Evolutionary conservation across 345 rosid genomes (phyloP).

Genomic region (Isatis tinctoria): DNA sequence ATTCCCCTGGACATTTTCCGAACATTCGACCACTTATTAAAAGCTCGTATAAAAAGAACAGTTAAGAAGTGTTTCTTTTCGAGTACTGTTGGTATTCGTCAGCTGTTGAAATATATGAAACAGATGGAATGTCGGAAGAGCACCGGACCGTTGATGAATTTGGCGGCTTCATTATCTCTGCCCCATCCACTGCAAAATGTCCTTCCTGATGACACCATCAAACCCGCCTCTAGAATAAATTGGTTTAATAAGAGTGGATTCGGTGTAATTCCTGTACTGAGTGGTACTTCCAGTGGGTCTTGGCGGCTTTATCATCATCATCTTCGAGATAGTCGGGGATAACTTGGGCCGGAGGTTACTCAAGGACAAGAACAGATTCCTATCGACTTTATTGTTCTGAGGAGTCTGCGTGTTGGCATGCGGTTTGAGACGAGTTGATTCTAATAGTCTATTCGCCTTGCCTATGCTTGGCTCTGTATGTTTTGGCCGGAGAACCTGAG

Average conservation of each 20-base stretch:
- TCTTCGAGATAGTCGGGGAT: conserved; percentile 51
- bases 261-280: conserved; percentile 49
- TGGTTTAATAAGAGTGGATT: conserved; percentile 19
- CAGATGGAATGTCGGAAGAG: background rate
- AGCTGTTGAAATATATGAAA: background rate
- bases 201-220: conserved; percentile 53
- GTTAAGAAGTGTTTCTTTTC: background rate
- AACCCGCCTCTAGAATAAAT: conserved; percentile 28
- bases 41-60: background rate
- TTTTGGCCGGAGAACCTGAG: conserved; percentile 45
- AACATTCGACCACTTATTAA: conserved; percentile 36
- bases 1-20: conserved; percentile 56
- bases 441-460: conserved; percentile 38
- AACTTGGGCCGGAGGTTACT: conserved; percentile 44
- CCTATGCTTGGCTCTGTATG: conserved; percentile 14
- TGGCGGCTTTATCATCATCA: conserved; percentile 52
- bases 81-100: background rate
- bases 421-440: conserved; percentile 40
- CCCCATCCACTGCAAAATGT: conserved; percentile 66
- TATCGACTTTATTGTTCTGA: conserved; percentile 40
- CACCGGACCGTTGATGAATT: background rate
- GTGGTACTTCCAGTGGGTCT: conserved; percentile 46
- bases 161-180: conserved; percentile 16
- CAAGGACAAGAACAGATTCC: conserved; percentile 52
- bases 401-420: conserved; percentile 33